Conservation (phyloP, 768 basidiomycete species). For the Vararia minispora region DNA sequence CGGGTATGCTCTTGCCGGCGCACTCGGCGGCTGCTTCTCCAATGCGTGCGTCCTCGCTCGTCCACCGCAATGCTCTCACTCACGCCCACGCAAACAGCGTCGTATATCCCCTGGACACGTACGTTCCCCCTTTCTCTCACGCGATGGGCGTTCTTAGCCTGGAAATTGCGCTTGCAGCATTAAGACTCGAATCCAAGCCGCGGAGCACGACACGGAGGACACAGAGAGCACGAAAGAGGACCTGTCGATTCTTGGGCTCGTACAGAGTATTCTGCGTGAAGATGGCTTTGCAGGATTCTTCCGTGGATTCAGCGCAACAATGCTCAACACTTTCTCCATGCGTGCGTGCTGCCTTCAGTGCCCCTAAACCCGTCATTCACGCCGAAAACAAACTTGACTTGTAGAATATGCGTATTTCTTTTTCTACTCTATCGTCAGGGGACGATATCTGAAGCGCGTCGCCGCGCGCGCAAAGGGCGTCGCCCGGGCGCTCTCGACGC, state of each 20-base stretch:
- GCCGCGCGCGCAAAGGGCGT: conserved; percentile 47
- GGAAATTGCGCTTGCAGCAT: conserved; percentile 37
- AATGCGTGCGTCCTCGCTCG: conserved; percentile 58
- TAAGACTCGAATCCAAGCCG: conserved; percentile 91
- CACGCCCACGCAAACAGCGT: conserved; percentile 34
- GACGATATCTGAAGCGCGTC: conserved; percentile 67
- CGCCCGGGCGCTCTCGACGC: conserved; percentile 54
- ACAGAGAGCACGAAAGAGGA: conserved; percentile 33
- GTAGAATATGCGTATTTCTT: conserved; percentile 99
- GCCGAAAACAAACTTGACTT: neutral
- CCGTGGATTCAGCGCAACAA: conserved; percentile 88
- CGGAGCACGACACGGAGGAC: conserved; percentile 40
- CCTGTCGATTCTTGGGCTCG: conserved; percentile 48
- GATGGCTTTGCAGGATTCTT: conserved; percentile 83
- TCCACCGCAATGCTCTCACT: conserved; percentile 3
- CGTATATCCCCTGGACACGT: conserved; percentile 91
- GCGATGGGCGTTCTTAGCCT: no score
- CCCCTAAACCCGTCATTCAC: no score
- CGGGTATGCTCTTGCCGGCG: conserved; percentile 84
- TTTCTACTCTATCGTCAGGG: conserved; percentile 90
- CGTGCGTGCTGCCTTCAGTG: conserved; percentile 55
- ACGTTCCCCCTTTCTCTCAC: conserved; percentile 2
- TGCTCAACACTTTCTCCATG: conserved; percentile 97
- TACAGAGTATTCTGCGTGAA: conserved; percentile 61
- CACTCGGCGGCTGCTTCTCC: conserved; percentile 86